Evolutionary conservation across 2,329 filamentous ascomycete genomes (phyloP).

Genomic region (Fusarium bactridioides): DNA sequence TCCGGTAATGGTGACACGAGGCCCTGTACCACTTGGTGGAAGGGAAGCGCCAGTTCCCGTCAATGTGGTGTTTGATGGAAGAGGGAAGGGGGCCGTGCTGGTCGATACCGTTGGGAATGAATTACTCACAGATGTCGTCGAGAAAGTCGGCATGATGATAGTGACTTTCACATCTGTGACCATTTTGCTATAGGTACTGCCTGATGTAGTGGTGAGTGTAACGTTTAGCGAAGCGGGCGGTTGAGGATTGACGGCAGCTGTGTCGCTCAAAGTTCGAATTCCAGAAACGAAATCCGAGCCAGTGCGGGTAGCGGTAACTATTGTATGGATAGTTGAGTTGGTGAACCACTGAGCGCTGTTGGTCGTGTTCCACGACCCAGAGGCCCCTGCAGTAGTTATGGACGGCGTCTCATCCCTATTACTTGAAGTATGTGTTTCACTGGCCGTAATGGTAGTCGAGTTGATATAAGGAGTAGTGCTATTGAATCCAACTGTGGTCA

Average conservation of each 20-base stretch:
- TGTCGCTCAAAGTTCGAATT: background rate
- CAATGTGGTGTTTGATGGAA: conserved; percentile 26
- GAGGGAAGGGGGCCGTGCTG: conserved; percentile 21
- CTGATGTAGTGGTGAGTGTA: conserved; percentile 3
- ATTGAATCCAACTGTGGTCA: conserved; percentile 3
- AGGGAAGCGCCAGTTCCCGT: conserved; percentile 7
- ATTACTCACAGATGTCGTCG: conserved; percentile 2
- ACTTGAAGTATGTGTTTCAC: background rate
- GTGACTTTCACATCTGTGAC: background rate
- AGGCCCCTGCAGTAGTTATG: background rate
- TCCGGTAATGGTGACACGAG: background rate
- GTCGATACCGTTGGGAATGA: background rate
- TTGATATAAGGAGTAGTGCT: conserved; percentile 27
- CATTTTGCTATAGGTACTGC: background rate
- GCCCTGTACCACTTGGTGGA: conserved; percentile 3
- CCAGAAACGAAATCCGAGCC: conserved; percentile 1
- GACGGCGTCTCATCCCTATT: conserved; percentile 4
- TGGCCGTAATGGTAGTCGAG: conserved; percentile 12
- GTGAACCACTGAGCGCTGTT: background rate
- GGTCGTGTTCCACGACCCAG: conserved; percentile 1
- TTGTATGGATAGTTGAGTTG: conserved; percentile 6
- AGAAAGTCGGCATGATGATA: conserved; percentile 10
- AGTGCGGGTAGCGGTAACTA: background rate
- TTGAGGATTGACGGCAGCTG: background rate
- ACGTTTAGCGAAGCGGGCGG: conserved; percentile 10